Base-by-base conservation (phyloP, 23 red algal species). In the Chondrus crispus region DNA sequence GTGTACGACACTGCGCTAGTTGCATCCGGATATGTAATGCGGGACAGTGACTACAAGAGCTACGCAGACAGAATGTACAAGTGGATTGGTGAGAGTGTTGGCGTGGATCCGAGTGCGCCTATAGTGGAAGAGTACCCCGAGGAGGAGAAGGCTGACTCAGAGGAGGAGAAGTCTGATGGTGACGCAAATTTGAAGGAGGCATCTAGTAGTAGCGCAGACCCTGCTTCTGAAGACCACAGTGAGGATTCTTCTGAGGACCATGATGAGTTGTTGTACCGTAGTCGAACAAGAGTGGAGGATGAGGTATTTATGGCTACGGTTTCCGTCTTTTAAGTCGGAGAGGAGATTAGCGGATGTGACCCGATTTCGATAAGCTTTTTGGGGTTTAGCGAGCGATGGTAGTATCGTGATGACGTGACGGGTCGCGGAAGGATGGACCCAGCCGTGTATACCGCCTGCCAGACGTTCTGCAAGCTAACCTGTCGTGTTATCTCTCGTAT, bases 401-500 rank as follows among this genome's bases (percentile, higher is more conserved):
- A 96, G 78, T 99, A 99, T 13, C 74, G 94, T 49, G 91, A 95
- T 10, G 69, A 48, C 30, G 89, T 85, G 5, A 99, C 83, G 14
- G 97, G 94, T 18, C 85, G 30, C 33, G 97, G 97, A 38, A 99
- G 86, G 40, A 94, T 16, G 18, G 88, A 52, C 33, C 97, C 97
- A 10, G 97, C 94, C 20, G 97, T 99, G 64, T 99, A 99, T 8
- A 82, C 97, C 33, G 97, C 97, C 68, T 99, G 97, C 74, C 80
- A 96, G 33, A 96, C 91, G 40, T 80, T 73, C 2, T 41, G 64
- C 20, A 85, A 70, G 70, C 93, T 93, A 42, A 92, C 94, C 52
- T 94, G 88, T 58, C 97, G 79, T n/a, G 94, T 96, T 73, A 99
- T 99, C 79, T 99, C 97, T 44, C 91, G 90, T 42, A 99, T 99